Base-by-base conservation (phyloP, 768 basidiomycete genomes). In the Strobilomyces confusus region DNA sequence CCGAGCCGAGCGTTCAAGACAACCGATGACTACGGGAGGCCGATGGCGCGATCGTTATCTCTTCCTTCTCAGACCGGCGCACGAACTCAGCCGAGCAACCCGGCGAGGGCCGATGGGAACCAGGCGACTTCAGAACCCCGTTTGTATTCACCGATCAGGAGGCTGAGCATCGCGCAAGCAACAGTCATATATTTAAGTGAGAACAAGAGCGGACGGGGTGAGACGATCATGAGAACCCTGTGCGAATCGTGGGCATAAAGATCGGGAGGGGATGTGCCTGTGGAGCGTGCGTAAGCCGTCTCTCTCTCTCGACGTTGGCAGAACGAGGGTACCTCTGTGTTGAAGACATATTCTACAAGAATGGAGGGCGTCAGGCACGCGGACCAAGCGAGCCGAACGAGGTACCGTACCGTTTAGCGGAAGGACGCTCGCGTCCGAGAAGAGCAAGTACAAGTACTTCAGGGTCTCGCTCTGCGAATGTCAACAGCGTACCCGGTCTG, bases 371-470 rank as follows among this genome's bases (percentile, higher is more conserved):
- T 55, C 58, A 65, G 55, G 32, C 49, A 46, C 32, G 32, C 29
- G 34, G 46, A 25, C 23, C 36, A 17, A 13, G 30, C 48, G 36
- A 14, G 13, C 3, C 14, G 25, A 51, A 38, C 4, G 12, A 17
- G 48, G 23, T 29, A 82, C 88, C n/a, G 66, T 61, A 92, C 90
- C 73, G 49, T 83, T 79, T 53, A 95, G 66, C 1, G 94, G 84
- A 38, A 95, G 71, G n/a, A 84, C 78, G 26, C 67, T 75, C 8
- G 78, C 77, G 62, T 92, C 89, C 51, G 84, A 81, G 67, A 95
- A 98, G 5, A 97, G 72, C 58, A 95, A 69, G 68, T 87, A 97
- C 20, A 98, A 76, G 70, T 97, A 97, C 69, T 98, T 94, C 55
- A 94, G 70, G 7, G 91, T 94, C 69, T 93, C 91, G 60, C 88